These are phyloP conservation scores for Stramenopiles sp. DNA, from an alignment of 352 stramenopile genomes.

Conservation along the genomic window DNA sequence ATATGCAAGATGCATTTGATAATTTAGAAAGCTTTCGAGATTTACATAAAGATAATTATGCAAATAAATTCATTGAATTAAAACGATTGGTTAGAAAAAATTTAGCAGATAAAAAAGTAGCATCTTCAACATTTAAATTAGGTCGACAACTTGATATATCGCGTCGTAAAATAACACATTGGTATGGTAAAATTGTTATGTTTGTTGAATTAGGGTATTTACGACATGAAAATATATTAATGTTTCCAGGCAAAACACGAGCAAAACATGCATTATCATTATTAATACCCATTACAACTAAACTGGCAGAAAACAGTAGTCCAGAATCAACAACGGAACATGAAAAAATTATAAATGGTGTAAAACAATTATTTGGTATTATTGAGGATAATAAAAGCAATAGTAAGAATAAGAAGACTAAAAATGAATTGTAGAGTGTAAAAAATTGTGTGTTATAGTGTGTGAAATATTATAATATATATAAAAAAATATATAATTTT, in stretches of 20 bases:
- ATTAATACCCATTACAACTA: neutral
- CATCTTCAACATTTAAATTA: neutral
- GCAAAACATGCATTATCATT: neutral
- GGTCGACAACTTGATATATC: neutral
- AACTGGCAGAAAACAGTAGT: neutral
- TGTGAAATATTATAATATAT: too few species aligned
- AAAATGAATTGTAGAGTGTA: too few species aligned
- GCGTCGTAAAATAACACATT: neutral
- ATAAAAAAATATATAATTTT: too few species aligned
- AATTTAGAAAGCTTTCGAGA: neutral
- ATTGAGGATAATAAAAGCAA: too few species aligned
- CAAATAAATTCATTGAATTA: neutral
- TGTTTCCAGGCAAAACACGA: neutral
- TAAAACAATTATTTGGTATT: neutral
- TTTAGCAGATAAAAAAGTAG: neutral
- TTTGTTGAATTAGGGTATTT: neutral
- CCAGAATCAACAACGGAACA: neutral
- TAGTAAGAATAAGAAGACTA: too few species aligned
- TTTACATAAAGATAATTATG: neutral
- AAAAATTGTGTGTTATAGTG: too few species aligned
- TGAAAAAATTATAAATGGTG: neutral
- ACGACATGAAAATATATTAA: neutral
- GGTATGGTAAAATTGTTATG: neutral
- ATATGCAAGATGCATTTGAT: slow-evolving; percentile 1
- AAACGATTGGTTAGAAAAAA: neutral